phyloP scores from a whole-genome alignment of 176 grass and related monocot species.

The Cenchrus purpureus region DNA sequence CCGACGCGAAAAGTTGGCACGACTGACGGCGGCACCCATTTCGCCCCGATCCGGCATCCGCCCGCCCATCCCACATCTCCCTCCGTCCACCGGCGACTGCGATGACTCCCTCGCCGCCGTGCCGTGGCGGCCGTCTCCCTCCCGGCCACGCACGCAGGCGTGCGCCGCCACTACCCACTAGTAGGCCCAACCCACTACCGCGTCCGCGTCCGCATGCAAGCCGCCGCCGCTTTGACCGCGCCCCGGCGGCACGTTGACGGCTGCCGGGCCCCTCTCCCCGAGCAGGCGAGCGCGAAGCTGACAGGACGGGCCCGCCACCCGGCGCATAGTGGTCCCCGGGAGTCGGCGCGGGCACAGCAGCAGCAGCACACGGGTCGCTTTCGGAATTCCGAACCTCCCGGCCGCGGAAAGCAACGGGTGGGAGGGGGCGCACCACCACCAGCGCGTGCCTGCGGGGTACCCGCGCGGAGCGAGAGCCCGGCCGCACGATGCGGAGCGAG shows the following conservation, averaged over 20 bases:
- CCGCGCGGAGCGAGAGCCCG: too few species aligned
- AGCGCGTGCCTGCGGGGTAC: too few species aligned
- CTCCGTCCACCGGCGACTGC: neutral
- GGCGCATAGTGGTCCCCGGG: neutral
- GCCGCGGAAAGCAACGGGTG: slow-evolving; percentile 40
- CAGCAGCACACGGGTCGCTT: slow-evolving; percentile 4
- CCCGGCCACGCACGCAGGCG: neutral
- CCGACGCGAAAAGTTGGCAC: neutral
- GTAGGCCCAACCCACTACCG: slow-evolving; percentile 9
- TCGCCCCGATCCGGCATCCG: neutral
- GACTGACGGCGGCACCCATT: neutral
- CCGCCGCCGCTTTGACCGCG: slow-evolving; percentile 15
- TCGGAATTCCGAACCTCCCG: slow-evolving; percentile 20
- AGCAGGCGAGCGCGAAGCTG: neutral
- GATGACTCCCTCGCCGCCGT: too few species aligned
- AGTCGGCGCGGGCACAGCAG: too few species aligned
- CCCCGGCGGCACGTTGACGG: slow-evolving; percentile 9
- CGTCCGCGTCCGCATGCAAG: neutral
- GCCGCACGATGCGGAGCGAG: neutral
- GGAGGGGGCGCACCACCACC: neutral
- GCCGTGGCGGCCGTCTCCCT: neutral
- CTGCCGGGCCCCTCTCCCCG: neutral
- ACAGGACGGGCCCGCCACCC: neutral
- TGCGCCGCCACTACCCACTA: neutral
- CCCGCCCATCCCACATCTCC: neutral